A percentile compares a stretch with the other conserved stretches of the same genome.
These are phyloP conservation scores for Croton setiger DNA, from an alignment of 441 rosid species.

Conservation along the genomic window DNA sequence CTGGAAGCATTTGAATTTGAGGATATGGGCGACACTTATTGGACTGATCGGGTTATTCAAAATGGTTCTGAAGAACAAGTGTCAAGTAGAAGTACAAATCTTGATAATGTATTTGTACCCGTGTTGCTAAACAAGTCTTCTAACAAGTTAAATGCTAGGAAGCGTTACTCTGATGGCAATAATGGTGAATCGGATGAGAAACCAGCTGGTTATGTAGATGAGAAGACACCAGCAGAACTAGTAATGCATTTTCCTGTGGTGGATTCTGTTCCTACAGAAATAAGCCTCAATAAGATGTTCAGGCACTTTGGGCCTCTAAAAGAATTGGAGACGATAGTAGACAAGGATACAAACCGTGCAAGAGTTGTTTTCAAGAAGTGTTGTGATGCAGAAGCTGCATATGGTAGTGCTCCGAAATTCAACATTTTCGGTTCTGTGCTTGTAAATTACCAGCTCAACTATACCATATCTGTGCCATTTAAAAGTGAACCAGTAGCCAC, in stretches of 20 bases:
- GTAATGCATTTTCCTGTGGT: conserved; percentile 69
- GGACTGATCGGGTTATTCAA: conserved; percentile 90
- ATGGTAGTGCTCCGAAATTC: conserved; percentile 75
- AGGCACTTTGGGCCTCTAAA: conserved; percentile 76
- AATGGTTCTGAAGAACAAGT: conserved; percentile 84
- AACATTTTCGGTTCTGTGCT: conserved; percentile 63
- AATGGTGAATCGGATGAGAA: conserved; percentile 38
- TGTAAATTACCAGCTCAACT: conserved; percentile 83
- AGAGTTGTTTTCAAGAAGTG: conserved; percentile 82
- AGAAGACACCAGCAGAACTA: conserved; percentile 85
- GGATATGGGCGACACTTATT: conserved; percentile 89
- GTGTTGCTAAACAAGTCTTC: conserved; percentile 46
- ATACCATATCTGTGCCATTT: conserved; percentile 60
- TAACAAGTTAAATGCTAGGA: conserved; percentile 56
- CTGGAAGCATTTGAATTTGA: conserved; percentile 86
- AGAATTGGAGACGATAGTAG: conserved; percentile 81
- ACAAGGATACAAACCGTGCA: conserved; percentile 68
- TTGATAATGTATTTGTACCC: conserved; percentile 47
- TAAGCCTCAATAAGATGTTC: conserved; percentile 75
- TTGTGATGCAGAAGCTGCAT: conserved; percentile 81
- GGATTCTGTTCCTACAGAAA: conserved; percentile 77
- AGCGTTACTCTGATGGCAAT: conserved; percentile 51
- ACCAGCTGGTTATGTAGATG: conserved; percentile 51
- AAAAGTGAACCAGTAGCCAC: conserved; percentile 42
- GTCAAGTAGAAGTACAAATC: conserved; percentile 40